phyloP scores from a whole-genome alignment of 2,329 filamentous ascomycete genomes.

The Aureobasidium sp. region DNA sequence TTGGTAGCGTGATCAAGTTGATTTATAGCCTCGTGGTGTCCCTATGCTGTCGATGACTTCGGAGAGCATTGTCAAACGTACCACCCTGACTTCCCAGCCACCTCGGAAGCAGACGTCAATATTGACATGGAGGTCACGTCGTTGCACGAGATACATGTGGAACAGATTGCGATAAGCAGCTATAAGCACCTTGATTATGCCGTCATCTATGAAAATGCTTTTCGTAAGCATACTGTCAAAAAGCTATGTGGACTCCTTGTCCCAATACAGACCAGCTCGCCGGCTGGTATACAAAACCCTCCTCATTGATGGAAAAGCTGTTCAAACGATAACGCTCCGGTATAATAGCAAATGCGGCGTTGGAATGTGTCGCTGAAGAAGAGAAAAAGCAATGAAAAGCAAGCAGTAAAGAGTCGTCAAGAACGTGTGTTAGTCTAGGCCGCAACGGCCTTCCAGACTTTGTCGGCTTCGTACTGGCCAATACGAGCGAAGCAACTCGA shows the following conservation, averaged over 20 bases:
- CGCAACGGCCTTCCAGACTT: constrained; percentile 43
- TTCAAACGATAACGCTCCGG: not conserved
- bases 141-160: not conserved
- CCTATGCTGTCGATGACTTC: not conserved
- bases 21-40: not conserved
- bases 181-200: not conserved
- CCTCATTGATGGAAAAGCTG: not conserved
- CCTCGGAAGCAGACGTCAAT: not conserved
- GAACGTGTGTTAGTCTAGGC: not conserved
- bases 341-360: not conserved
- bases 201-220: not conserved
- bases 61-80: not conserved
- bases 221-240: not conserved
- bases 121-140: not conserved
- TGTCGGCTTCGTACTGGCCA: constrained; percentile 53
- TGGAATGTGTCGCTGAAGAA: not conserved
- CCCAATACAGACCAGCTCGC: not conserved
- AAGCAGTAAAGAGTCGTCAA: not conserved
- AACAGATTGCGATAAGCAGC: not conserved
- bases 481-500: constrained; percentile 55
- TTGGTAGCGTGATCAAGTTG: too few species aligned
- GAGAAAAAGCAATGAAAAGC: not conserved
- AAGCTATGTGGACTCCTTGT: not conserved
- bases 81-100: not conserved
- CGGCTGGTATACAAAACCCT: not conserved